phyloP scores from a whole-genome alignment of 176 grass and related monocot genomes.

The Phoenix roebelenii region DNA sequence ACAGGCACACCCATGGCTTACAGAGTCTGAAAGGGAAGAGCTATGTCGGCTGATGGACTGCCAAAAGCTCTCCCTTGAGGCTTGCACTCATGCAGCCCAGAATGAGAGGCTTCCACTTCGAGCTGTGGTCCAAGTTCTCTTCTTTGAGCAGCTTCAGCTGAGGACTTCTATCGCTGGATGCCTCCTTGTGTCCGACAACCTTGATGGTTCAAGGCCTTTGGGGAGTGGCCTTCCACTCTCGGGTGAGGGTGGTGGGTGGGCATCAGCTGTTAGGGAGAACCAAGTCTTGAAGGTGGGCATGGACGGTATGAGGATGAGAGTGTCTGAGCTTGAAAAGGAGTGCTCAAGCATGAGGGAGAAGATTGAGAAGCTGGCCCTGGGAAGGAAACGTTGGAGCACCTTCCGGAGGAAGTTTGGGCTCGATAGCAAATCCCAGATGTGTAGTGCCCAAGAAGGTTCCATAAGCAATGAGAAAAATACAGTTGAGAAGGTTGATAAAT shows the following conservation, averaged over 20 bases:
- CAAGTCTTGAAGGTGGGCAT: slow-evolving; percentile 41
- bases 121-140: slow-evolving; percentile 62
- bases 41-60: slow-evolving; percentile 72
- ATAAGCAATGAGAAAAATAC: slow-evolving; percentile 20
- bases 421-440: slow-evolving; percentile 33
- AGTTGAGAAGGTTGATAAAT: slow-evolving; percentile 18
- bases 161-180: slow-evolving; percentile 59
- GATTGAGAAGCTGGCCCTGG: slow-evolving; percentile 43
- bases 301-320: slow-evolving; percentile 52
- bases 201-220: slow-evolving; percentile 36
- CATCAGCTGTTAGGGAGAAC: slow-evolving; percentile 33
- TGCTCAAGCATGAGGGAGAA: slow-evolving; percentile 55
- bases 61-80: slow-evolving; percentile 74
- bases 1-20: slow-evolving; percentile 57
- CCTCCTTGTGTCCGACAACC: slow-evolving; percentile 61
- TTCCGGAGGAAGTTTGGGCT: slow-evolving; percentile 19
- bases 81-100: slow-evolving; percentile 67
- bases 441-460: slow-evolving; percentile 25
- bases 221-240: slow-evolving; percentile 23
- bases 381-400: slow-evolving; percentile 8
- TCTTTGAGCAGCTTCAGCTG: slow-evolving; percentile 85
- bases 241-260: slow-evolving; percentile 20
- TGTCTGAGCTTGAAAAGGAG: slow-evolving; percentile 69
- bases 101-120: slow-evolving; percentile 72
- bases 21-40: slow-evolving; percentile 51